phyloP scores from a whole-genome alignment of 441 rosid genomes.

The Gossypium davidsonii region DNA sequence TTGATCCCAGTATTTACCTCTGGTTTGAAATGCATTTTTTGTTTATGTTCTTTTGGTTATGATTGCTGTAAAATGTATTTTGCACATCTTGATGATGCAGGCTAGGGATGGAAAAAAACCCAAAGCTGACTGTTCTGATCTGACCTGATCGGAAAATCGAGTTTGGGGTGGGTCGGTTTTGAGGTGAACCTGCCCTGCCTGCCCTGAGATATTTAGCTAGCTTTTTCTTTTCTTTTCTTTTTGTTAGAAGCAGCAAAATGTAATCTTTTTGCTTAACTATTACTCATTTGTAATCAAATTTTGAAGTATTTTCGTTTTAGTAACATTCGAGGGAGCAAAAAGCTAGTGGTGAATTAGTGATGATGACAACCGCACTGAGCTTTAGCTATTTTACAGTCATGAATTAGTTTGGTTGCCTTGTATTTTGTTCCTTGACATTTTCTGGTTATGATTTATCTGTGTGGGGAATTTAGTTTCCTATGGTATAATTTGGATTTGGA shows the following conservation, averaged over 20 bases:
- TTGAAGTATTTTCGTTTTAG: neutral
- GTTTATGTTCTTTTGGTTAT: neutral
- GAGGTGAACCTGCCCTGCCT: too few relatives aligned
- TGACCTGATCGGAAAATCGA: too few relatives aligned
- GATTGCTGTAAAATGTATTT: neutral
- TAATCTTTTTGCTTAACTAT: neutral
- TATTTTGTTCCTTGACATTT: neutral
- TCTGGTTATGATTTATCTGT: neutral
- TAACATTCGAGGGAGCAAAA: neutral
- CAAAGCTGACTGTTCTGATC: too few relatives aligned
- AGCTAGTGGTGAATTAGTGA: neutral
- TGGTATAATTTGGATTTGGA: conserved; percentile 3
- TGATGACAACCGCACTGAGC: neutral
- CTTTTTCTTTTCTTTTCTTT: neutral
- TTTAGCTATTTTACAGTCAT: neutral
- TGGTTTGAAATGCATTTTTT: conserved; percentile 32
- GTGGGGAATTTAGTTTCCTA: neutral
- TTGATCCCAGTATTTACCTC: conserved; percentile 54
- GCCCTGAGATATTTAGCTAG: too few relatives aligned
- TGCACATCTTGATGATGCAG: neutral
- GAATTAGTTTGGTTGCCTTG: neutral
- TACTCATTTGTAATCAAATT: neutral
- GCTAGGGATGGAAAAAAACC: too few relatives aligned
- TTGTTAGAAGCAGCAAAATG: neutral
- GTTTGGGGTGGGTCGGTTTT: too few relatives aligned